Percentiles rank a stretch among this genome's conserved stretches.
Conservation (phyloP, 805 yeast genomes). For the Ascoidea asiatica region DNA sequence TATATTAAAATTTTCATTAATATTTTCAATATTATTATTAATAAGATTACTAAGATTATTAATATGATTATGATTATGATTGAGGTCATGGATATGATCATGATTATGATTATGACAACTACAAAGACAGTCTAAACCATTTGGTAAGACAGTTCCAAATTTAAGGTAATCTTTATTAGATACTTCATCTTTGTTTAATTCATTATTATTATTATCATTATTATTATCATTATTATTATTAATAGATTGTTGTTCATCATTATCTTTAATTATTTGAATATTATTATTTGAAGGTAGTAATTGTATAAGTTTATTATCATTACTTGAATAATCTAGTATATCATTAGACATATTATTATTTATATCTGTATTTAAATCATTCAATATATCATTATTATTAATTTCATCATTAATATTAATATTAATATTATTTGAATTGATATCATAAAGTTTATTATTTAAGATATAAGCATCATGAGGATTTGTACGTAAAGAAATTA, state of each 20-base stretch:
- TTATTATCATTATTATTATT: background rate
- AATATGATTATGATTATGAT: too few relatives aligned
- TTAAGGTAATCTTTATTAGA: background rate
- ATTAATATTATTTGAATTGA: constrained; percentile 4
- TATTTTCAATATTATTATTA: too few relatives aligned
- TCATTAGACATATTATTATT: background rate
- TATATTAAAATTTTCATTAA: too few relatives aligned
- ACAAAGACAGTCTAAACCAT: constrained; percentile 5
- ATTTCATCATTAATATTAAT: constrained; percentile 1
- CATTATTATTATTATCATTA: constrained; percentile 8
- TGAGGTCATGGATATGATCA: too few relatives aligned
- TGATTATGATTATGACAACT: constrained; percentile 4
- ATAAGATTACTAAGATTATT: too few relatives aligned
- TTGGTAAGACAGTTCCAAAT: background rate
- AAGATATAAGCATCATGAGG: constrained; percentile 16
- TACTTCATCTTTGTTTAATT: background rate
- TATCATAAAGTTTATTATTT: constrained; percentile 2
- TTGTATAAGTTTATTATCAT: too few relatives aligned
- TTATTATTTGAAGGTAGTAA: too few relatives aligned
- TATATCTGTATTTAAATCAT: constrained; percentile 1
- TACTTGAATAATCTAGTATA: constrained; percentile 2
- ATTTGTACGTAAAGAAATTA: constrained; percentile 25
- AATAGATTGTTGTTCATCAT: background rate
- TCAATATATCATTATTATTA: background rate
- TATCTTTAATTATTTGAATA: background rate